phyloP scores from a whole-genome alignment of 2,329 filamentous ascomycete species.

The Fonsecaea pedrosoi region DNA sequence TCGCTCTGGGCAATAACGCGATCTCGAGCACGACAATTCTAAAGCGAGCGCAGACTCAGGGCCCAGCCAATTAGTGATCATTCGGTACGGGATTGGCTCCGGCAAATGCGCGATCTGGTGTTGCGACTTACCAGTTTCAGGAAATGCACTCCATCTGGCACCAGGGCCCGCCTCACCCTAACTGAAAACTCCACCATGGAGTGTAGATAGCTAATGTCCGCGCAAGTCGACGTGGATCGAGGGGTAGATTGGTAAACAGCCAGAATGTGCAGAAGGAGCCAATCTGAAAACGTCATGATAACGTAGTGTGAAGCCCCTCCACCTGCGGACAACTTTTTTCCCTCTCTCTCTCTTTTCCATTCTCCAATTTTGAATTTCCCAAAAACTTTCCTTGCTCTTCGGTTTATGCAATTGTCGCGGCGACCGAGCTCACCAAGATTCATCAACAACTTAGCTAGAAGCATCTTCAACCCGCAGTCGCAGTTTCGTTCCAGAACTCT shows the following conservation, averaged over 20 bases:
- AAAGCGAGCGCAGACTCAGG: background rate
- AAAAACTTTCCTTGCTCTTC: background rate
- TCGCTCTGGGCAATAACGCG: background rate
- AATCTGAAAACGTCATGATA: slow-evolving; percentile 2
- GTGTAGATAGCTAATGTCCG: slow-evolving; percentile 17
- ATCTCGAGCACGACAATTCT: background rate
- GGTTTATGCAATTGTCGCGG: slow-evolving; percentile 2
- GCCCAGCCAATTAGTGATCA: slow-evolving; percentile 9
- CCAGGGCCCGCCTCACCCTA: background rate
- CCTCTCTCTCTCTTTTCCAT: background rate
- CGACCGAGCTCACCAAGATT: slow-evolving; percentile 11
- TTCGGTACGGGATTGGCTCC: background rate
- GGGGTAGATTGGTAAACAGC: background rate
- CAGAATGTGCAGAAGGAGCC: background rate
- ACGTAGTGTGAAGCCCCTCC: background rate
- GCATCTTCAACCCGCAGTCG: slow-evolving; percentile 1
- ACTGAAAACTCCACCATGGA: background rate
- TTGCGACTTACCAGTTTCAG: slow-evolving; percentile 2
- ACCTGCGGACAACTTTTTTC: background rate
- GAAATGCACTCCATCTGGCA: slow-evolving; percentile 6
- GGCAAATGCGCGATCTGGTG: background rate
- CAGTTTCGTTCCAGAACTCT: slow-evolving; percentile 5
- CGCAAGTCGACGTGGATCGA: background rate
- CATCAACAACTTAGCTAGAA: slow-evolving; percentile 3
- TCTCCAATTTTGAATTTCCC: background rate